Evolutionary conservation across 2,329 filamentous ascomycete genomes (phyloP), one percentile per base, ranked within the genome.

Genomic region (Paecilomyces variotii): DNA sequence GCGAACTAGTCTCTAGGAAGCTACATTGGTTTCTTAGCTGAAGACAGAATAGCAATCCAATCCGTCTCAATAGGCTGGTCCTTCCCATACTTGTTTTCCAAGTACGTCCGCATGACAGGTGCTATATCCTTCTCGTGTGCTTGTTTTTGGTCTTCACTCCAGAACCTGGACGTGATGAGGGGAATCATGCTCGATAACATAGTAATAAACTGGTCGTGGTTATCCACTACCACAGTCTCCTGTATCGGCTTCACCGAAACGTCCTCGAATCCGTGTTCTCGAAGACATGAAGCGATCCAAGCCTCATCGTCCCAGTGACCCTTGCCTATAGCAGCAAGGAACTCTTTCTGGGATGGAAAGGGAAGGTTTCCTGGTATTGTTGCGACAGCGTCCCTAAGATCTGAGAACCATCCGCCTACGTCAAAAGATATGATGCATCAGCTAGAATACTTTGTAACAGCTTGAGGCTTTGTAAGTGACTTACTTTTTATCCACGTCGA

Each of bases 401-500:
- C 56, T 2, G 59, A 10, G 4, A 68, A 11, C 71, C 72, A 74
- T 32, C 65, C 66, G 7, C 67, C 66, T 67, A 30, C 24, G 34
- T 39, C n/a, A 6, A 35, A n/a, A 34, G 9, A 14, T 45, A 1
- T 7, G n/a, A 49, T 2, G 10, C 9, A 30, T 25, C 9, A 52
- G 50, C 50, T 3, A 52, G 14, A 52, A 52, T 52, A 26, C 24
- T 24, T 11, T 27, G 5, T 28, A 9, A 5, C 3, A 52, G 27
- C 27, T 5, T 27, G 2, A 52, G 14, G 24, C 10, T 28, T 7
- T 7, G 4, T 26, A 4, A 10, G n/a, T 12, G 1, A 61, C 68
- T 61, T 56, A 71, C 70, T 60, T 6, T 72, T 58, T 65, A 70
- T 69, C 73, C 74, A 76, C 26, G 68, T 71, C 1, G 71, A 67